Evolutionary conservation across 345 rosid genomes (phyloP), one percentile per base, ranked within the genome.

Genomic region (Syzygium aromaticum): DNA sequence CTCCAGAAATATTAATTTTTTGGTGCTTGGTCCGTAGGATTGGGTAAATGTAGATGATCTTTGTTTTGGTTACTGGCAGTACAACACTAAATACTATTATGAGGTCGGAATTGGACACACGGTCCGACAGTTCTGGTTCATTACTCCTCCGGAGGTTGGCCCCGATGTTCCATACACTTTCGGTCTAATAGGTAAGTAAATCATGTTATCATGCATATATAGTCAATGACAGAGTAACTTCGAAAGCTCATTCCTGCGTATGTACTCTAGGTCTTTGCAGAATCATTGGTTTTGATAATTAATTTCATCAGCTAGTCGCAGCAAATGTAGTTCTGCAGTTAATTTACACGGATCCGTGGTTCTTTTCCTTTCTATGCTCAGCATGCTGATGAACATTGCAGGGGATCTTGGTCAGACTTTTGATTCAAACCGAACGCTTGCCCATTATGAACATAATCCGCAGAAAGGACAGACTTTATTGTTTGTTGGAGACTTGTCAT

Each of bases 91-190:
- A 84, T 95, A 95, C 82, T 89, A 87, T 85, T 95, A 95, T 77
- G 88, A 88, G 88, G 91, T 94, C 12, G 96, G 97, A 77, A 61
- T 89, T 13, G 94, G 91, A 67, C 86, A 92, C 14, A 88, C 93
- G 22, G 89, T 54, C 28, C 86, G 96, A 84, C 88, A 51, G n/a
- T 95, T 95, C 89, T 87, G 86, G 88, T 93, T 94, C 78, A 54
- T 21, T 16, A 95, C 95, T 40, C 96, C 97, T 90, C 96, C 95
- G 0, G 90, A 91, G 27, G 90, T 87, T 12, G 97, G 96, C 61
- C 97, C 97, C 11, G 96, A 93, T 89, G 96, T 92, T 78, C 94
- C 96, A 7, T 91, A 92, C 86, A 93, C 97, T 61, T 95, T 93
- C 59, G 97, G 97, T 30, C 89, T 95, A 83, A 95, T 95, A 13